These are phyloP conservation scores for Globisporangium yorkense DNA, from an alignment of 352 stramenopile species.

Conservation along the genomic window DNA sequence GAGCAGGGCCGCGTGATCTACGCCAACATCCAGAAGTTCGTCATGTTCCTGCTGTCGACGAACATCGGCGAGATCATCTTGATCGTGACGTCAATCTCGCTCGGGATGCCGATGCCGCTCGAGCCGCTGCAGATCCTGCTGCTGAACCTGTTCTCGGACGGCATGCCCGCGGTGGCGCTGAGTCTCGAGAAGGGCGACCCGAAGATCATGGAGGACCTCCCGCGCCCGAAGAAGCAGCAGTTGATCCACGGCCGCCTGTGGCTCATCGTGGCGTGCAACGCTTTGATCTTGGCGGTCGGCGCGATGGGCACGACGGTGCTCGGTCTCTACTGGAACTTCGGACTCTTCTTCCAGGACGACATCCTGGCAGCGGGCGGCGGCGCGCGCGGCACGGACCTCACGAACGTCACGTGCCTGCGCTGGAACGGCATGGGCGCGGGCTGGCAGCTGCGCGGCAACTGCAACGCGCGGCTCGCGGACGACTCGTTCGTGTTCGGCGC, in stretches of 20 bases:
- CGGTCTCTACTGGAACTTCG: slow-evolving; percentile 74
- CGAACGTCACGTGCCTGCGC: slow-evolving; percentile 46
- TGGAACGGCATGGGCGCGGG: slow-evolving; percentile 42
- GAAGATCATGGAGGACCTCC: slow-evolving; percentile 56
- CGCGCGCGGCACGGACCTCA: slow-evolving; percentile 34
- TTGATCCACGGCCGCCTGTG: slow-evolving; percentile 62
- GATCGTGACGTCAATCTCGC: slow-evolving; percentile 58
- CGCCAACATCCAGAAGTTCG: slow-evolving; percentile 98
- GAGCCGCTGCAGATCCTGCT: slow-evolving; percentile 97
- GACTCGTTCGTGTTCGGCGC: slow-evolving; percentile 51
- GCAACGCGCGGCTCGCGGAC: slow-evolving; percentile 27
- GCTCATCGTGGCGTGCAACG: slow-evolving; percentile 55
- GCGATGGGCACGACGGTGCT: slow-evolving; percentile 46
- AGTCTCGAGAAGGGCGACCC: slow-evolving; percentile 71
- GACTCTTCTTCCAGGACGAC: slow-evolving; percentile 32
- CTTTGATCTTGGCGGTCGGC: slow-evolving; percentile 37
- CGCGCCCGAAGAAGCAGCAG: slow-evolving; percentile 43
- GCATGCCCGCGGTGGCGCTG: slow-evolving; percentile 65
- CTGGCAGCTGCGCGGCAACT: slow-evolving; percentile 59
- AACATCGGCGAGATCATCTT: slow-evolving; percentile 95
- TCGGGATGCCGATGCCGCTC: slow-evolving; percentile 74
- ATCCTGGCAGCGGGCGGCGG: slow-evolving; percentile 50
- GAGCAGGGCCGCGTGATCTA: slow-evolving; percentile 96
- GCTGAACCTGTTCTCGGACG: slow-evolving; percentile 99
- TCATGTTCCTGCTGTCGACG: slow-evolving; percentile 97